Conservation (phyloP, 2,329 filamentous ascomycete genomes). For the Monilinia polystroma region DNA sequence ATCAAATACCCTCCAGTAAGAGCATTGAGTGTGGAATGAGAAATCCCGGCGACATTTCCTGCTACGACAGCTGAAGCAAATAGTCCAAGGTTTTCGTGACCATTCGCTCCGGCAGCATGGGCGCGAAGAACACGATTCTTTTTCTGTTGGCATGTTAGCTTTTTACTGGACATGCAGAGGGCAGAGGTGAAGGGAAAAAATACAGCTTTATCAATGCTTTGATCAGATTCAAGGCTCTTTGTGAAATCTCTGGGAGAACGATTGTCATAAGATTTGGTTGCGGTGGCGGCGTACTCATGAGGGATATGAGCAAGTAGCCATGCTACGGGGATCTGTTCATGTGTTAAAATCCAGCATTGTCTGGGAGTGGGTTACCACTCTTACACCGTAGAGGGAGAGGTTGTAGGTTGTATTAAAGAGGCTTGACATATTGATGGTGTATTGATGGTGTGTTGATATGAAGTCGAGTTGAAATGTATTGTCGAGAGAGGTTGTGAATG, state of each 20-base stretch:
- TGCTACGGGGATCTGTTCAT: constrained; percentile 7
- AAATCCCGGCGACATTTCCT: constrained; percentile 41
- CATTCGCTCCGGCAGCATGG: constrained; percentile 43
- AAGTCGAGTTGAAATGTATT: background rate
- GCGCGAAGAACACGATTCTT: constrained; percentile 41
- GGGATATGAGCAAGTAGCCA: background rate
- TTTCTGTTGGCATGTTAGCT: constrained; percentile 27
- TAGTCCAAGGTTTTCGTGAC: constrained; percentile 44
- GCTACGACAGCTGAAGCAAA: constrained; percentile 44
- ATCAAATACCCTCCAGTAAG: constrained; percentile 29
- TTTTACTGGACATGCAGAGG: background rate
- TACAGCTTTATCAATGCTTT: background rate
- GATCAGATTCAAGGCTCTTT: background rate
- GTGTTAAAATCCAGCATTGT: background rate
- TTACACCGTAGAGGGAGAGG: constrained; percentile 15
- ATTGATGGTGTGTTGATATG: background rate
- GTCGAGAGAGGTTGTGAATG: background rate
- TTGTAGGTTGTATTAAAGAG: constrained; percentile 8
- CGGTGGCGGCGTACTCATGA: background rate
- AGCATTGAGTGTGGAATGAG: constrained; percentile 28
- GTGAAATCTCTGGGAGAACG: background rate
- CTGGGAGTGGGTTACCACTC: background rate
- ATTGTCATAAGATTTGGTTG: constrained; percentile 8
- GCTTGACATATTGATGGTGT: background rate
- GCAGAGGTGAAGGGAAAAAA: no score